Evolutionary conservation across 371 early-diverging fungal genomes (phyloP), one percentile per base, ranked within the genome.

Genomic region (Nematocida minor): DNA sequence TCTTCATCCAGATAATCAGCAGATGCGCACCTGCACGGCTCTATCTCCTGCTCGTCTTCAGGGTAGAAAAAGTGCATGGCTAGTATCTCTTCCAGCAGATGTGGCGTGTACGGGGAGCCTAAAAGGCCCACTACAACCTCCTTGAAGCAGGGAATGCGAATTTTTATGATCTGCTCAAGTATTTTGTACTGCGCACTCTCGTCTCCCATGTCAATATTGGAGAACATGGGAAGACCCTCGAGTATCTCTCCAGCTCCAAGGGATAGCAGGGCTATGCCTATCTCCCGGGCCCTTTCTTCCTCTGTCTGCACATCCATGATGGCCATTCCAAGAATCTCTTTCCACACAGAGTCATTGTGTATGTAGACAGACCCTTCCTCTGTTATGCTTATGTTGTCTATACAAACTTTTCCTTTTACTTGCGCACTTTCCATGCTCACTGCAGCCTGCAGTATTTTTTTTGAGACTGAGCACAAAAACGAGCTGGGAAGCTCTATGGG

Each of bases 231-330:
- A 6, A 92, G 92, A 27, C 88, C 90, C 89, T 92, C 91, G 83
- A 93, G 92, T 40, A 92, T 84, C 84, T 93, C 91, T 31, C 92
- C 92, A 0, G 93, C 92, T 22, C 92, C 91, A 66, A 91, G 41
- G 27, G 31, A 31, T 9, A 79, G 51, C 9, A 79, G 68, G 22
- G 41, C 16, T 22, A 74, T 16, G 0, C 64, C 62, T 4, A 62
- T 4, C 31, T 48, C 36, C 1, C 49, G 54, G 1, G 51, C 4
- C 9, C 42, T 29, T 32, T 74, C 64, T 18, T 63, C 77, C 11
- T 40, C 48, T 7, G 7, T 57, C 25, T 51, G 40, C 27, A 14
- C 46, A 31, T 74, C 63, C 11, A 44, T 54, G 6, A n/a, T 4
- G 16, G 16, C 9, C 2, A 6, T 22, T n/a, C 42, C 67, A 47